phyloP scores from a whole-genome alignment of 805 yeast genomes.

The Wickerhamiella azymoides region DNA sequence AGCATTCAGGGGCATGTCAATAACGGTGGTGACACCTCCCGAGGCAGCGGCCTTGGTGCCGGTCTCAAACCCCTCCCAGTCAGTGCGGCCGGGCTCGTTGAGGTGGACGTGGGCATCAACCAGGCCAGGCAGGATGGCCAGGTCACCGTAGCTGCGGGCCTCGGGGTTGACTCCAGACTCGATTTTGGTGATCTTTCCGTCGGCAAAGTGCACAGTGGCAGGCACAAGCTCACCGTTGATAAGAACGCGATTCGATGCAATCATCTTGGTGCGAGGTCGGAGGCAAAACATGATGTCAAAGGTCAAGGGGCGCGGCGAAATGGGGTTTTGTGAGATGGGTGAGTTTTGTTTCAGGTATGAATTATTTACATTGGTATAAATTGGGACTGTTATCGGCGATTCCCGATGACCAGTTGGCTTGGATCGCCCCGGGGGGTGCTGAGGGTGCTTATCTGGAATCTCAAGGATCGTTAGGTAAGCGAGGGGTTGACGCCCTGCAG shows the following conservation, averaged over 20 bases:
- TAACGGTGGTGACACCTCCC: conserved; percentile 92
- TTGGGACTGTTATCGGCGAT: too few relatives aligned
- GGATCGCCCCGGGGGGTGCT: too few relatives aligned
- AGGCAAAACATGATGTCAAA: conserved; percentile 4
- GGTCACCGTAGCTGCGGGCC: conserved; percentile 44
- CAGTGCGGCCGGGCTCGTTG: conserved; percentile 93
- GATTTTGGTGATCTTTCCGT: conserved; percentile 45
- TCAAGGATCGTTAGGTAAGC: too few relatives aligned
- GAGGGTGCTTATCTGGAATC: too few relatives aligned
- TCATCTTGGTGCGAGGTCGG: conserved; percentile 6
- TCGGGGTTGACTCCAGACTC: conserved; percentile 11
- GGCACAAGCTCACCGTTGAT: conserved; percentile 18
- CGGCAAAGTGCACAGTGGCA: conserved; percentile 22
- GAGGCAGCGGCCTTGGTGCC: conserved; percentile 91
- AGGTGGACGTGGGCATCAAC: conserved; percentile 91
- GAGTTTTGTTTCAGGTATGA: too few relatives aligned
- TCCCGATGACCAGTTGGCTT: too few relatives aligned
- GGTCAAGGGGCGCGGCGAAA: too few relatives aligned
- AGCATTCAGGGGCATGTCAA: conserved; percentile 94
- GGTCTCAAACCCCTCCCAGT: conserved; percentile 94
- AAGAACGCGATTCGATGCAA: conserved; percentile 17
- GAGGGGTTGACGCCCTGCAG: too few relatives aligned
- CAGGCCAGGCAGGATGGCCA: conserved; percentile 73
- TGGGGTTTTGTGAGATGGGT: too few relatives aligned
- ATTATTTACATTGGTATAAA: too few relatives aligned